A percentile compares a stretch with the other conserved stretches of the same genome.
phyloP scores from a whole-genome alignment of 1,284 basidiomycete genomes.

The Ustilago nuda region DNA sequence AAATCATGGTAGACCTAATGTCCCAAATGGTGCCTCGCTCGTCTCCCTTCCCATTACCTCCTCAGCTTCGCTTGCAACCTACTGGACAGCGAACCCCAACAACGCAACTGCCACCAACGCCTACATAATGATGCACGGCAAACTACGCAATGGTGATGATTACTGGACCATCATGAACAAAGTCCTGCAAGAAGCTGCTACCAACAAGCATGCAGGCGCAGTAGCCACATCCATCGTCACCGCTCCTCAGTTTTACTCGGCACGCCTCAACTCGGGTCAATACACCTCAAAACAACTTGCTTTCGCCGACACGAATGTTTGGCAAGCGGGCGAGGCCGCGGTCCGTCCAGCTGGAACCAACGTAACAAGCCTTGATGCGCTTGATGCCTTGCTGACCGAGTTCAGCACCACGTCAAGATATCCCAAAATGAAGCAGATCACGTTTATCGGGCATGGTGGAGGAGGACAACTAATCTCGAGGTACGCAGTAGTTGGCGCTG shows the following conservation, averaged over 20 bases:
- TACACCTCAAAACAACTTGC: constrained; percentile 54
- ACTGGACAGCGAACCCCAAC: constrained; percentile 52
- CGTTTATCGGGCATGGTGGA: constrained; percentile 67
- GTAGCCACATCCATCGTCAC: constrained; percentile 50
- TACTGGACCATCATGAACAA: constrained; percentile 63
- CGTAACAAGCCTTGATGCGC: constrained; percentile 61
- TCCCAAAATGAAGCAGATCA: constrained; percentile 61
- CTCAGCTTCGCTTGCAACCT: constrained; percentile 37
- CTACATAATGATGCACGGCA: constrained; percentile 67
- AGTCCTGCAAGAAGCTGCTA: constrained; percentile 47
- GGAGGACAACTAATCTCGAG: constrained; percentile 65
- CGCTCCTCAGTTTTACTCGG: constrained; percentile 65
- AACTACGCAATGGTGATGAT: constrained; percentile 56
- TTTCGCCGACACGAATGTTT: constrained; percentile 60
- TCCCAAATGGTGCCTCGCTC: constrained; percentile 51
- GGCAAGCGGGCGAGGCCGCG: constrained; percentile 62
- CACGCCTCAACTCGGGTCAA: constrained; percentile 59
- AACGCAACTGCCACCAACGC: constrained; percentile 54
- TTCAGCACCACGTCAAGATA: constrained; percentile 55
- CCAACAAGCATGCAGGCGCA: constrained; percentile 33
- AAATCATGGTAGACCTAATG: constrained; percentile 31
- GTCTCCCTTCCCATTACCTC: constrained; percentile 45
- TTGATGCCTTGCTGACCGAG: constrained; percentile 59
- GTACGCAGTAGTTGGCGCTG: constrained; percentile 61
- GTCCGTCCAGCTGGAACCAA: constrained; percentile 51